These are phyloP conservation scores for Cordyceps cicadae DNA, from an alignment of 2,329 filamentous ascomycete species.

Conservation along the genomic window DNA sequence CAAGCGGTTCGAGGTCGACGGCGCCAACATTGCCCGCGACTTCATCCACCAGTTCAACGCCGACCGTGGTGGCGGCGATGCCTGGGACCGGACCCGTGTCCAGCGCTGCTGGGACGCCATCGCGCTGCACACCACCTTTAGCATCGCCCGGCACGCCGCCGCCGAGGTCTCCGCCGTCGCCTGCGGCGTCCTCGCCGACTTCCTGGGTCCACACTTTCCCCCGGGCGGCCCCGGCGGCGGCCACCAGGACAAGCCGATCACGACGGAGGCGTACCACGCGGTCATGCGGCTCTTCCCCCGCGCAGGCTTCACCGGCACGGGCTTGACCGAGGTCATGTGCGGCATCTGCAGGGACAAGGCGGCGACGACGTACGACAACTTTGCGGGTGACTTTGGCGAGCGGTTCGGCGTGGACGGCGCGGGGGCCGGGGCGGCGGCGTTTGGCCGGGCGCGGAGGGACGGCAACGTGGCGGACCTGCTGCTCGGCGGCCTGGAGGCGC, in stretches of 20 bases:
- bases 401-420: neutral
- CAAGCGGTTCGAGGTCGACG: conserved; percentile 15
- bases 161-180: conserved; percentile 10
- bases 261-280: conserved; percentile 8
- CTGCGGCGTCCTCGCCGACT: conserved; percentile 10
- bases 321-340: conserved; percentile 7
- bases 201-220: conserved; percentile 10
- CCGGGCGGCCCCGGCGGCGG: conserved; percentile 1
- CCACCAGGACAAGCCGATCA: conserved; percentile 1
- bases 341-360: conserved; percentile 12
- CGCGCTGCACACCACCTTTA: conserved; percentile 12
- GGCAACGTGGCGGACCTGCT: neutral
- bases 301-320: conserved; percentile 6
- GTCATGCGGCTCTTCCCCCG: conserved; percentile 11
- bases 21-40: conserved; percentile 12
- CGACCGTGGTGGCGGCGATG: neutral
- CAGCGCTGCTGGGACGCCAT: conserved; percentile 14
- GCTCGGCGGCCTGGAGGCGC: neutral
- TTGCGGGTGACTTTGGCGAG: neutral
- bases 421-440: neutral
- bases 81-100: conserved; percentile 4
- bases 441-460: neutral
- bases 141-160: conserved; percentile 10
- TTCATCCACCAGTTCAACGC: conserved; percentile 1
- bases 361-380: conserved; percentile 12